These are phyloP conservation scores for Emmonsiellopsis sp. DNA, from an alignment of 2,329 filamentous ascomycete species.

Conservation along the genomic window DNA sequence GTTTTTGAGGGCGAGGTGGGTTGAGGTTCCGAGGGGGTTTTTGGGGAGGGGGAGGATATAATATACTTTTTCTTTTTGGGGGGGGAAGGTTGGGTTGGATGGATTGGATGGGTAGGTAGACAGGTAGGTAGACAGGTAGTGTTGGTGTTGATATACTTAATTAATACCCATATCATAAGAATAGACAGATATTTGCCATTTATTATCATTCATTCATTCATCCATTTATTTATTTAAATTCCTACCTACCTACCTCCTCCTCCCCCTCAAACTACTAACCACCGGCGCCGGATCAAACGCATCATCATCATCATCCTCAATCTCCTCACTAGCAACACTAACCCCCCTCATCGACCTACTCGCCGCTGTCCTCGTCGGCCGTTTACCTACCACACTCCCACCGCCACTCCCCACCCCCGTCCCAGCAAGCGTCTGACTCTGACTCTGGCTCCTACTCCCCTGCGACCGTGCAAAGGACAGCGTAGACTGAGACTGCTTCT, in stretches of 20 bases:
- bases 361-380: constrained; percentile 18
- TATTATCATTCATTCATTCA: too few relatives aligned
- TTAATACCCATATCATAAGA: too few relatives aligned
- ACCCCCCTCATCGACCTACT: constrained; percentile 22
- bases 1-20: constrained; percentile 26
- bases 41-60: constrained; percentile 20
- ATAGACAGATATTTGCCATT: too few relatives aligned
- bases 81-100: neutral
- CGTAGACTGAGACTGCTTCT: constrained; percentile 29
- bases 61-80: neutral
- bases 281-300: constrained; percentile 39
- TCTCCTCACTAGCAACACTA: constrained; percentile 32
- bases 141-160: neutral
- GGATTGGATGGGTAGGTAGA: neutral
- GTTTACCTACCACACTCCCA: constrained; percentile 17
- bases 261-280: constrained; percentile 14
- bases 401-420: constrained; percentile 18
- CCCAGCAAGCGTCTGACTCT: constrained; percentile 13
- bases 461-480: constrained; percentile 35
- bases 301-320: constrained; percentile 34
- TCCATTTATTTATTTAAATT: too few relatives aligned
- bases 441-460: constrained; percentile 9
- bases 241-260: constrained; percentile 19
- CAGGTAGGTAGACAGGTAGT: neutral
- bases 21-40: constrained; percentile 28